Evolutionary conservation across 192 early-diverging fungal genomes (phyloP).

Genomic region (Mortierella antarctica): DNA sequence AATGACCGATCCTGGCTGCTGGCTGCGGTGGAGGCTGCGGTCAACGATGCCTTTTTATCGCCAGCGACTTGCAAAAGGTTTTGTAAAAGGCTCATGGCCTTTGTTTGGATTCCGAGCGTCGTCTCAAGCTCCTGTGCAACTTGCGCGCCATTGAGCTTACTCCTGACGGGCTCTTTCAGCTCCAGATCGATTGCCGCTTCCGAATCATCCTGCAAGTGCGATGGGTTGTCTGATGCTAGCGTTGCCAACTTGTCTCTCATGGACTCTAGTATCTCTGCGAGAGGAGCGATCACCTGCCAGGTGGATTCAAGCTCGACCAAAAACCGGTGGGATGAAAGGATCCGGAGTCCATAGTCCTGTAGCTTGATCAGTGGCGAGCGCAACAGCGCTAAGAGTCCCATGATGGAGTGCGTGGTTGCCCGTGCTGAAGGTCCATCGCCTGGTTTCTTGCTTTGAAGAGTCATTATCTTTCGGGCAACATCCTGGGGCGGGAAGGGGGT

Average conservation of each 20-base stretch:
- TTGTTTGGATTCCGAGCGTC: constrained; percentile 1
- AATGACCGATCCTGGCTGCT: background rate
- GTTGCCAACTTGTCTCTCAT: constrained; percentile 1
- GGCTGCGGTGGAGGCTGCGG: background rate
- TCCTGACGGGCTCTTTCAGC: background rate
- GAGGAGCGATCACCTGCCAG: constrained; percentile 7
- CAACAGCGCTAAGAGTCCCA: constrained; percentile 7
- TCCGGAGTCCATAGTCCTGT: constrained; percentile 36
- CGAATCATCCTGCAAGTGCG: background rate
- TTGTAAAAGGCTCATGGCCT: constrained; percentile 18
- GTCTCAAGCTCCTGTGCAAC: constrained; percentile 6
- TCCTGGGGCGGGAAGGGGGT: constrained; percentile 15
- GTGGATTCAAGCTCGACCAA: constrained; percentile 3
- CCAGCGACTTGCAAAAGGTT: constrained; percentile 28
- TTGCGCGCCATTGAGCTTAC: background rate
- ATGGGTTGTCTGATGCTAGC: background rate
- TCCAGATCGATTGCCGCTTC: background rate
- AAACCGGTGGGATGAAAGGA: constrained; percentile 18
- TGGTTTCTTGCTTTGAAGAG: background rate
- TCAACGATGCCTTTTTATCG: background rate
- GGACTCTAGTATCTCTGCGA: constrained; percentile 10
- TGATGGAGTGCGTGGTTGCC: background rate
- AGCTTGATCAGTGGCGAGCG: constrained; percentile 28
- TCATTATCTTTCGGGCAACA: constrained; percentile 11
- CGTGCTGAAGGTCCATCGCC: background rate